phyloP scores from a whole-genome alignment of 2,329 filamentous ascomycete genomes.

The Cylindrodendrum hubeiense region DNA sequence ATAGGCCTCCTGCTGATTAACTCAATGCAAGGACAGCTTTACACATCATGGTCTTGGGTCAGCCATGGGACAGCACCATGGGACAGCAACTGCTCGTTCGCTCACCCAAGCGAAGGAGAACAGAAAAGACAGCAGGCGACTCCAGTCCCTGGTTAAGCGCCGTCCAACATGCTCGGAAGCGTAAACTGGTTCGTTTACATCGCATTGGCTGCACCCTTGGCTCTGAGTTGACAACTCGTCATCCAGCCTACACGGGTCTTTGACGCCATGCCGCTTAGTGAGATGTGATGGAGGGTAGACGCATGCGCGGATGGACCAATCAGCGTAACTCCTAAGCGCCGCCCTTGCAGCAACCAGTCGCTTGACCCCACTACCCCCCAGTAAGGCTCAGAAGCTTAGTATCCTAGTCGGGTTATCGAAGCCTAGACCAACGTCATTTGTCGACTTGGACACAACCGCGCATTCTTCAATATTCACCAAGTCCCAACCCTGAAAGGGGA shows the following conservation, averaged over 20 bases:
- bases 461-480: conserved; percentile 18
- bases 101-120: conserved; percentile 6
- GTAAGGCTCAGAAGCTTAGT: conserved; percentile 35
- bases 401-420: conserved; percentile 26
- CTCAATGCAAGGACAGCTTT: conserved; percentile 6
- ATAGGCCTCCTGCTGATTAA: not conserved
- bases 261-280: conserved; percentile 35
- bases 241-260: conserved; percentile 24
- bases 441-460: conserved; percentile 18
- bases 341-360: conserved; percentile 44
- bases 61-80: too few relatives aligned
- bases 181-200: not conserved
- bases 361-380: conserved; percentile 39
- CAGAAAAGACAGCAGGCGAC: conserved; percentile 6
- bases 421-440: conserved; percentile 33
- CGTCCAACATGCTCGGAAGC: not conserved
- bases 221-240: conserved; percentile 6
- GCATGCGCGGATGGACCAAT: conserved; percentile 41
- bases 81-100: not conserved
- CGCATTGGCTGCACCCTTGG: conserved; percentile 12
- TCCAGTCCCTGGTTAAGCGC: conserved; percentile 12
- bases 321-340: conserved; percentile 45
- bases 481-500: not conserved
- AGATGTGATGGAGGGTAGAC: conserved; percentile 40
- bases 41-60: not conserved